Conservation (phyloP, 495 filamentous ascomycete genomes). For the Parachaetomium inaequale region DNA sequence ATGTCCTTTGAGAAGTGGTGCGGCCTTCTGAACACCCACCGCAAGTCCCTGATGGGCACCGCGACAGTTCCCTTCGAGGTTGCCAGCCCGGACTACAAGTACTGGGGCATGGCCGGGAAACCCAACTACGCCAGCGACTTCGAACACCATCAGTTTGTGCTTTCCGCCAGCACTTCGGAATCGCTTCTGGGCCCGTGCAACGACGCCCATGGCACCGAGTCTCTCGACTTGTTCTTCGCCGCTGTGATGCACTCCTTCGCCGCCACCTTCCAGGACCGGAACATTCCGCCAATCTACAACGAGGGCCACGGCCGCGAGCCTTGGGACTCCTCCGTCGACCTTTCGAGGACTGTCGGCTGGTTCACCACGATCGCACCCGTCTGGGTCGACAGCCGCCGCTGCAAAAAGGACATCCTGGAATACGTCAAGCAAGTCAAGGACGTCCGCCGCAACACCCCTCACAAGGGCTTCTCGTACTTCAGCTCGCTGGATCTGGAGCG, state of each 20-base stretch:
- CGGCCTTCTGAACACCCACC: slow-evolving; percentile 38
- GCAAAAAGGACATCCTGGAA: slow-evolving; percentile 13
- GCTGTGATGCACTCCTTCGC: slow-evolving; percentile 29
- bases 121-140: slow-evolving; percentile 22
- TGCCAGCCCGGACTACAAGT: slow-evolving; percentile 17
- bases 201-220: slow-evolving; percentile 23
- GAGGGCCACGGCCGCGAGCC: slow-evolving; percentile 29
- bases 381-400: slow-evolving; percentile 1
- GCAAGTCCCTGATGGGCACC: neutral
- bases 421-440: slow-evolving; percentile 19
- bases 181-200: slow-evolving; percentile 22
- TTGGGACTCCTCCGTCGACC: slow-evolving; percentile 12
- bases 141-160: slow-evolving; percentile 11
- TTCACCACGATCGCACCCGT: slow-evolving; percentile 21
- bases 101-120: slow-evolving; percentile 25
- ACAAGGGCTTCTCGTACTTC: slow-evolving; percentile 19
- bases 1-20: slow-evolving; percentile 46
- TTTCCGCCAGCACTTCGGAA: slow-evolving; percentile 15
- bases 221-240: slow-evolving; percentile 28
- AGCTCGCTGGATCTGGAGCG: slow-evolving; percentile 31
- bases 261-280: slow-evolving; percentile 38
- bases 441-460: slow-evolving; percentile 8
- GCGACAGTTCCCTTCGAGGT: slow-evolving; percentile 6
- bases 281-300: slow-evolving; percentile 40
- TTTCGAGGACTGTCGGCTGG: slow-evolving; percentile 22